Conservation (phyloP, 1,284 basidiomycete genomes). For the Leccinum angustisporum region DNA sequence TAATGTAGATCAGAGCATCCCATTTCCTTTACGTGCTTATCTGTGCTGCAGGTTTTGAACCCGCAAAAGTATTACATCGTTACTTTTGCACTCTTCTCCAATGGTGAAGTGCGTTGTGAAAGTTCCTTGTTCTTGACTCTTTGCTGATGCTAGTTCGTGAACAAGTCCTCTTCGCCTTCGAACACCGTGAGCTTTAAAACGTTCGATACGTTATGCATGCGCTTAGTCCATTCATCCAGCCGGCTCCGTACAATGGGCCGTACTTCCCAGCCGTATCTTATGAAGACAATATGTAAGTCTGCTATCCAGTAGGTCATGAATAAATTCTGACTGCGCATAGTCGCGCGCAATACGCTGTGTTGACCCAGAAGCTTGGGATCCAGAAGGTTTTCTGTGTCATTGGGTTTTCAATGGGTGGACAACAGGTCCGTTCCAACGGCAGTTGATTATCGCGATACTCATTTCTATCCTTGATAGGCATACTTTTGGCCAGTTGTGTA, state of each 20-base stretch:
- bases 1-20: slow-evolving; percentile 9
- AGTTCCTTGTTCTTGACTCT: neutral
- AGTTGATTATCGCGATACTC: neutral
- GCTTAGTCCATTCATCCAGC: slow-evolving; percentile 30
- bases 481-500: slow-evolving; percentile 63
- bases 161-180: slow-evolving; percentile 17
- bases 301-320: neutral
- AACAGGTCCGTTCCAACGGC: slow-evolving; percentile 41
- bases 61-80: slow-evolving; percentile 54
- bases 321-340: slow-evolving; percentile 29
- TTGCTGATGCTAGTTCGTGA: neutral
- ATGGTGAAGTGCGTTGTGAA: slow-evolving; percentile 49
- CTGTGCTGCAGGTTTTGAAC: slow-evolving; percentile 42
- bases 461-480: slow-evolving; percentile 37
- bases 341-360: slow-evolving; percentile 55
- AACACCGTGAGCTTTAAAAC: slow-evolving; percentile 21
- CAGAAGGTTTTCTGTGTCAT: slow-evolving; percentile 34
- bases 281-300: slow-evolving; percentile 57
- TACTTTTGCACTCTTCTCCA: slow-evolving; percentile 57
- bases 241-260: slow-evolving; percentile 47
- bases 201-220: neutral
- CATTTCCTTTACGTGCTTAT: slow-evolving; percentile 1
- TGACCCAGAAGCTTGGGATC: slow-evolving; percentile 50
- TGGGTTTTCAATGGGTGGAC: slow-evolving; percentile 56
- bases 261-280: slow-evolving; percentile 51